Base-by-base conservation (phyloP, 305 asterid species). In the Fraxinus ornus region DNA sequence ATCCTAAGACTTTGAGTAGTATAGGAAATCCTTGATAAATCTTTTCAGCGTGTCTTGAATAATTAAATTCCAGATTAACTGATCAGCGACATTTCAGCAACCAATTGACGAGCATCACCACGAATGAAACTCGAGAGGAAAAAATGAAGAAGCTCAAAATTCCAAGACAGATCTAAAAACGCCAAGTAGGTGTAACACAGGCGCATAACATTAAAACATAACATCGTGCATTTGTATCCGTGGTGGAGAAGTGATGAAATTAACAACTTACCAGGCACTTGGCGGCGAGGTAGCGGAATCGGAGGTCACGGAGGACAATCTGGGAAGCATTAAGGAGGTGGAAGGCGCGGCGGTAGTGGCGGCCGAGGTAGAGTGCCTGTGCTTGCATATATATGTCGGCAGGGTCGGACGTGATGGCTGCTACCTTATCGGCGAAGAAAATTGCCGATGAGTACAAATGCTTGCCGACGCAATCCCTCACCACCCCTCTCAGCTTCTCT, bases 361-460 rank as follows among this genome's bases (percentile, higher is more conserved):
- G 91, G 73, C 98, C 98, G 33, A 97, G 95, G 90, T 90, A 97
- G 33, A 97, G 93, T n/a, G 98, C 99, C 90, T 97, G 99, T 17
- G 99, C 98, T 88, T 97, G 99, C 98, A 97, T 97, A 79, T 95
- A 97, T 47, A 97, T 93, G 79, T 97, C 99, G 79, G 99, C 95
- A 10, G 99, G 97, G 88, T 97, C 99, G 17, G 94, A 86, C 77
- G 99, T 93, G 80, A 93, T 91, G 62, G 98, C 99, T 22, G 99
- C 99, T 74, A 97, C 99, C 86, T 94, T 97, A 85, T 97, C 99
- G 86, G 99, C 97, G 85, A 97, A 97, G 89, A 94, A 94, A 17
- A 93, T 93, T 47, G 99, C 99, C 81, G 99, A 94, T 5, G 98
- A 93, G 89, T 97, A 97, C 85, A 97, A 78, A 85, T 97, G 99